Evolutionary conservation across 371 early-diverging fungal species (phyloP).

Genomic region (Racocetra persica): DNA sequence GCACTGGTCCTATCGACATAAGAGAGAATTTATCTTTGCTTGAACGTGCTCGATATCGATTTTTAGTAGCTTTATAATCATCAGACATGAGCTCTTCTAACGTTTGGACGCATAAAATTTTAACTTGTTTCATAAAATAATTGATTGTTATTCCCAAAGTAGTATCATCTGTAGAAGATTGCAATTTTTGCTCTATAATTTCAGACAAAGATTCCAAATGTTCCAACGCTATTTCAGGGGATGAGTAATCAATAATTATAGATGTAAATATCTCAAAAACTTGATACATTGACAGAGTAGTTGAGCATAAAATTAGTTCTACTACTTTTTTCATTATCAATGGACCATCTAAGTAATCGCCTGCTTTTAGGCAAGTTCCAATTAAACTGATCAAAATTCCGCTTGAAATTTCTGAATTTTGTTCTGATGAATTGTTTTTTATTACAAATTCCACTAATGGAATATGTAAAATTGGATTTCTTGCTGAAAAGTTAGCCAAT

Average conservation of each 20-base stretch:
- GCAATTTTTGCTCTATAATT: neutral
- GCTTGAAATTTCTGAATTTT: too few relatives aligned
- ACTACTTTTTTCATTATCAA: neutral
- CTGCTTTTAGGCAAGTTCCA: neutral
- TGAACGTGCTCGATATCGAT: neutral
- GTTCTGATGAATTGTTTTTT: neutral
- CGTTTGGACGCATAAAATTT: neutral
- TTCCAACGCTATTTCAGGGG: neutral
- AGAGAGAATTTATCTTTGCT: neutral
- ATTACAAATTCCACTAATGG: neutral
- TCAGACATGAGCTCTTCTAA: neutral
- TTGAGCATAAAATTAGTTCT: neutral
- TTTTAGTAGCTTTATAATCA: neutral
- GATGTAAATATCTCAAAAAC: neutral
- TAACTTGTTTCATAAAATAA: slow-evolving; percentile 1
- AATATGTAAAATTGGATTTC: slow-evolving; percentile 9
- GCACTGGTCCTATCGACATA: neutral
- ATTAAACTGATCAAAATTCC: neutral
- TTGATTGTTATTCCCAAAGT: neutral
- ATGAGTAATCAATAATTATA: neutral
- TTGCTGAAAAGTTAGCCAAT: neutral
- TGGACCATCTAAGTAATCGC: neutral
- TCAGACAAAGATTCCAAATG: neutral
- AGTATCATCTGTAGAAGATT: neutral
- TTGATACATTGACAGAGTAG: neutral